Conservation (phyloP, 108 stramenopile species). For the Fragilariopsis cylindrus region DNA sequence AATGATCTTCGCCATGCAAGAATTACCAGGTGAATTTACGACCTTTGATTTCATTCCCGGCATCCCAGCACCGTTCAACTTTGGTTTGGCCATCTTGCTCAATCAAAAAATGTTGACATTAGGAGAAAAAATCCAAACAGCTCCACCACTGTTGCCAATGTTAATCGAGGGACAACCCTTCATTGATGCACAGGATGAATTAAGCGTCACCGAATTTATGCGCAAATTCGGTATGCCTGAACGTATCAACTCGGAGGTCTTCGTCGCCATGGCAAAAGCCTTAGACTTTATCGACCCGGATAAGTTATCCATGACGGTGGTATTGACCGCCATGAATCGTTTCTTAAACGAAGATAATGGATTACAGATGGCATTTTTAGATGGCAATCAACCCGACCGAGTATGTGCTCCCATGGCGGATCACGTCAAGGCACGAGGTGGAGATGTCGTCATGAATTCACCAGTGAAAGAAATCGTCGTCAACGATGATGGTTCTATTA, state of each 20-base stretch:
- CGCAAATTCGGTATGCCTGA: constrained; percentile 96
- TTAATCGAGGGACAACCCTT: constrained; percentile 93
- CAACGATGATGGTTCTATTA: constrained; percentile 77
- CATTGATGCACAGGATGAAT: constrained; percentile 95
- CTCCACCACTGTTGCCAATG: constrained; percentile 94
- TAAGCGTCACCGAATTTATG: constrained; percentile 95
- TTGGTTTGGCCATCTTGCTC: constrained; percentile 91
- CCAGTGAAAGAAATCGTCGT: constrained; percentile 84
- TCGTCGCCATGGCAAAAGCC: constrained; percentile 98
- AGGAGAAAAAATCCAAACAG: constrained; percentile 93
- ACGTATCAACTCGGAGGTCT: constrained; percentile 95
- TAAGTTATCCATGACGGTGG: constrained; percentile 94
- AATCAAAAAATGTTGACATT: constrained; percentile 97
- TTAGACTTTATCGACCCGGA: constrained; percentile 98
- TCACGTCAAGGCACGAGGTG: constrained; percentile 77
- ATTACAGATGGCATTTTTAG: constrained; percentile 95
- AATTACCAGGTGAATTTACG: constrained; percentile 94
- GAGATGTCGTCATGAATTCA: constrained; percentile 70
- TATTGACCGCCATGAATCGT: constrained; percentile 96
- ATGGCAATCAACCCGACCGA: constrained; percentile 94
- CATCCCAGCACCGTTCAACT: constrained; percentile 97
- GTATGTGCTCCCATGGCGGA: constrained; percentile 90
- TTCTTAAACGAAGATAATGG: constrained; percentile 96
- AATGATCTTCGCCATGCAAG: constrained; percentile 98
- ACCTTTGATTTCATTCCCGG: constrained; percentile 96